phyloP scores from a whole-genome alignment of 257 asterid species.

The Striga asiatica region DNA sequence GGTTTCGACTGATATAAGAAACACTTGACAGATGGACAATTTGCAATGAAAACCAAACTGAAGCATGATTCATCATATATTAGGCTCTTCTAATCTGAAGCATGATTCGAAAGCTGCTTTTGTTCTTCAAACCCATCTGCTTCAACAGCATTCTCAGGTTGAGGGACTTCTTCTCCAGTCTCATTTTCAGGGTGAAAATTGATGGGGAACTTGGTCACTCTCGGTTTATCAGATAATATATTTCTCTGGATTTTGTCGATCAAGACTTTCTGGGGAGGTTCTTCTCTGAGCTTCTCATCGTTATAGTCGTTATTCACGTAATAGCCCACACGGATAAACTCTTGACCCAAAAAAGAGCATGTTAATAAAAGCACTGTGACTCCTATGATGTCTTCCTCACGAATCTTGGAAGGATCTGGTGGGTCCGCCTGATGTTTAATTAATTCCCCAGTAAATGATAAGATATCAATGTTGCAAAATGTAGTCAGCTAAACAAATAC shows the following conservation, averaged over 20 bases:
- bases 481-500: too few species aligned
- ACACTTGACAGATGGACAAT: too few species aligned
- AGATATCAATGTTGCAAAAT: not conserved
- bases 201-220: conserved; percentile 90
- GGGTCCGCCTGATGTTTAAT: conserved; percentile 98
- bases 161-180: too few species aligned
- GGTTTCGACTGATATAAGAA: too few species aligned
- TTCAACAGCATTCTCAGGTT: too few species aligned
- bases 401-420: conserved; percentile 90
- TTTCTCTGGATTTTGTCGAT: conserved; percentile 79
- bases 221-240: conserved; percentile 77
- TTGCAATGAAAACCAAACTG: too few species aligned
- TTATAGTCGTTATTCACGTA: conserved; percentile 89
- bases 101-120: too few species aligned
- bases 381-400: conserved; percentile 90
- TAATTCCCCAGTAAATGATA: too few species aligned
- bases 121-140: too few species aligned
- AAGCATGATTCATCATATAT: too few species aligned
- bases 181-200: not conserved
- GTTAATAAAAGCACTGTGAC: conserved; percentile 89
- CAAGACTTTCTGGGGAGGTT: conserved; percentile 77
- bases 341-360: conserved; percentile 90
- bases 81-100: too few species aligned
- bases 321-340: conserved; percentile 88
- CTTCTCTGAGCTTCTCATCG: conserved; percentile 72